These are phyloP conservation scores for Fusarium multiceps DNA, from an alignment of 2,329 filamentous ascomycete species.

Conservation along the genomic window DNA sequence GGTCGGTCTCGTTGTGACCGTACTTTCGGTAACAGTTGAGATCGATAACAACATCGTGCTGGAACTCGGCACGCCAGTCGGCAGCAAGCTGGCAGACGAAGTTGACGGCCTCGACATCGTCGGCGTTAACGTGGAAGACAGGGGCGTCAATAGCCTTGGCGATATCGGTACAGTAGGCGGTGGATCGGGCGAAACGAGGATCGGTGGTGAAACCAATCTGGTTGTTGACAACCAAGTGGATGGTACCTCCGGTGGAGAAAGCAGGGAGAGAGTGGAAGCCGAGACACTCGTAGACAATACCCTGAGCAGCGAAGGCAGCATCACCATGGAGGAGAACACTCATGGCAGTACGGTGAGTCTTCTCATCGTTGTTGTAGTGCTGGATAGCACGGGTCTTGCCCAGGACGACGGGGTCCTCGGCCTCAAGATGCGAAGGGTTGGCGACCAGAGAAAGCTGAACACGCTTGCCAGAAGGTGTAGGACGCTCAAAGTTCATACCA, in stretches of 20 bases:
- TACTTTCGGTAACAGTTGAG: conserved; percentile 99
- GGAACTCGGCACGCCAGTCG: conserved; percentile 98
- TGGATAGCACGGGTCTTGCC: conserved; percentile 98
- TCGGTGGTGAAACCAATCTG: conserved; percentile 99
- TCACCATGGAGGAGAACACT: conserved; percentile 96
- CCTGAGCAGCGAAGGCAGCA: conserved; percentile 95
- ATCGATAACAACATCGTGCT: conserved; percentile 97
- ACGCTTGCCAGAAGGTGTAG: conserved; percentile 96
- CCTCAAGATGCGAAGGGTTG: conserved; percentile 98
- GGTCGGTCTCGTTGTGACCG: conserved; percentile 99
- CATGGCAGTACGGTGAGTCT: conserved; percentile 90
- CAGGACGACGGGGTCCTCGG: conserved; percentile 96
- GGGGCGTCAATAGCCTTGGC: conserved; percentile 98
- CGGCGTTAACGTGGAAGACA: conserved; percentile 98
- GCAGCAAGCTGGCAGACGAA: conserved; percentile 97
- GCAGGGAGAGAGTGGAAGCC: conserved; percentile 95
- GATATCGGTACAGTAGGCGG: conserved; percentile 98
- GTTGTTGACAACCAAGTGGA: conserved; percentile 98
- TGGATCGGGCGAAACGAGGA: conserved; percentile 95
- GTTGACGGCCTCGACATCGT: conserved; percentile 98
- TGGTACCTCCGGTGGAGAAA: conserved; percentile 96
- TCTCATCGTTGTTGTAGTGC: conserved; percentile 98
- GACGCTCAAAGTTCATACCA: conserved; percentile 99
- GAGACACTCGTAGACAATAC: conserved; percentile 97
- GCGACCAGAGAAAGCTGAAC: conserved; percentile 99